Base-by-base conservation (phyloP, 345 rosid genomes). In the Eucalyptus leucophloia region DNA sequence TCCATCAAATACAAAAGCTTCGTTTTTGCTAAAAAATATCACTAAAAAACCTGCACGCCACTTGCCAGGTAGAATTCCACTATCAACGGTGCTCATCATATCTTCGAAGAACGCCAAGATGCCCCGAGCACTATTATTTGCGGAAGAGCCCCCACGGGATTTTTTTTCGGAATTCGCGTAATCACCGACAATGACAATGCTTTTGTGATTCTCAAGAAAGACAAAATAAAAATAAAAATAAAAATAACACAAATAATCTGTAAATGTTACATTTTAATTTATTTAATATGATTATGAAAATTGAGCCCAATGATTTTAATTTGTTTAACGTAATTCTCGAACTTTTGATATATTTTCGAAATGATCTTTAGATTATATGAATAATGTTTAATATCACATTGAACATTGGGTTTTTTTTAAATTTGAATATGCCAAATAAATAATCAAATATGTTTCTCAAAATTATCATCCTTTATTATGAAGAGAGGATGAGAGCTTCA, bases 271-370 rank as follows among this genome's bases (percentile, higher is more conserved):
- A 16, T 0, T 15, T 65, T n/a, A n/a, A 15, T 65, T 65, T 16
- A 24, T 8, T 65, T 32, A 34, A 34, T 34, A 19, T 69, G 7
- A 18, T 34, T 3, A 9, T 37, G 6, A 9, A 69, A 32, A 3
- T 69, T 34, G 37, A 17, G 1, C 2, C 12, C 1, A 34, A 34
- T 34, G 5, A 30, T 14, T 5, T n/a, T 65, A 65, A 15, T 65
- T 7, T 15, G 2, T 65, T 4, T 17, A 34, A 34, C 0, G 0
- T 9, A 0, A 69, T 32, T 15, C 4, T 5, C 9, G 0, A n/a
- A n/a, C 5, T 65, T 15, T 65, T 30, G 0, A n/a, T 16, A 67
- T 16, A 4, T 67, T 9, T n/a, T 67, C 7, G 0, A 32, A 32
- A 0, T 16, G 0, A 16, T 0, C 5, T 8, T 0, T 65, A 7